phyloP scores from a whole-genome alignment of 441 rosid genomes.

The Brassica hybrid region DNA sequence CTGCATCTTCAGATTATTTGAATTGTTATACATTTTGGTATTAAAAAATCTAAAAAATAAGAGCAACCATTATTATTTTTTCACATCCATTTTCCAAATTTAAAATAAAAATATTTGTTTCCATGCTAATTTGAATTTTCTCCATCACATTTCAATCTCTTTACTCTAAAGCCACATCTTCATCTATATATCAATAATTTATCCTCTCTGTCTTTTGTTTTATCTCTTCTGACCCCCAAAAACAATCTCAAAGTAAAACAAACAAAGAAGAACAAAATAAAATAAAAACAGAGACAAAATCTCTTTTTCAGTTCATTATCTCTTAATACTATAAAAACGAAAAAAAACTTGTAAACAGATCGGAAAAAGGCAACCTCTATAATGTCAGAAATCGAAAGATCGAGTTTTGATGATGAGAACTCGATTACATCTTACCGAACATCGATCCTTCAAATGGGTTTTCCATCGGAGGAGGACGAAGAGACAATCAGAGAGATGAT shows the following conservation, averaged over 20 bases:
- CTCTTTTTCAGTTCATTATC: slow-evolving; percentile 35
- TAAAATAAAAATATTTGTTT: slow-evolving; percentile 24
- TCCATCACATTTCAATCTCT: slow-evolving; percentile 20
- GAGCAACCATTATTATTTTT: background rate
- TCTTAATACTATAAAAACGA: slow-evolving; percentile 6
- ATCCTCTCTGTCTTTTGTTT: background rate
- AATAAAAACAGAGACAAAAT: slow-evolving; percentile 32
- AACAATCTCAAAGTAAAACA: slow-evolving; percentile 20
- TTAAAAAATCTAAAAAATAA: background rate
- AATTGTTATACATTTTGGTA: background rate
- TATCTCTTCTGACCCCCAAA: slow-evolving; percentile 1
- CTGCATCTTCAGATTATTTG: background rate
- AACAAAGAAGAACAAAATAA: slow-evolving; percentile 5
- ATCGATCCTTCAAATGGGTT: slow-evolving; percentile 48
- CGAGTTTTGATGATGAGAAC: slow-evolving; percentile 40
- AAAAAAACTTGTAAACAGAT: slow-evolving; percentile 7
- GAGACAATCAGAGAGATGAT: slow-evolving; percentile 52
- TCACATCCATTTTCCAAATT: slow-evolving; percentile 12
- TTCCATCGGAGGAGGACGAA: slow-evolving; percentile 42
- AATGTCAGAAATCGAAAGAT: slow-evolving; percentile 49
- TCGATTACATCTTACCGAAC: slow-evolving; percentile 37
- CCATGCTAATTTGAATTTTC: slow-evolving; percentile 33
- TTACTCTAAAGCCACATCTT: slow-evolving; percentile 21
- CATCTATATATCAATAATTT: background rate
- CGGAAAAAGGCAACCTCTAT: slow-evolving; percentile 17